A percentile compares a stretch with the other conserved stretches of the same genome.
phyloP scores from a whole-genome alignment of 331 rosid species.

The Rhamnella rubrinervis region DNA sequence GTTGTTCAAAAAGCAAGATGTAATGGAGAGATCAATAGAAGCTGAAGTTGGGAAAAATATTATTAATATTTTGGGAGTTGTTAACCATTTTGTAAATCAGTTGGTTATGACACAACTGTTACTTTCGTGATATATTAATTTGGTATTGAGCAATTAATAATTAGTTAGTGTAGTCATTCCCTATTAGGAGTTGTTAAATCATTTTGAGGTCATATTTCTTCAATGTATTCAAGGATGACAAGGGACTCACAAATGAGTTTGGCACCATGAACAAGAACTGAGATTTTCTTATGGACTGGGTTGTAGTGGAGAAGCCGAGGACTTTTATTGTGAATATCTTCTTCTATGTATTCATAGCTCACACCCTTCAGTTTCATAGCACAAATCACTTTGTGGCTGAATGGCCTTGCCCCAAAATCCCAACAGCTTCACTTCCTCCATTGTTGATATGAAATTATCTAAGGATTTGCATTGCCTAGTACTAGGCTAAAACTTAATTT shows the following conservation, averaged over 20 bases:
- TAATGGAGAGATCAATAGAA: no score
- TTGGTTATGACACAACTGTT: no score
- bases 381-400: constrained; percentile 32
- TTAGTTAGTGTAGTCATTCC: no score
- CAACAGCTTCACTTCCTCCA: constrained; percentile 30
- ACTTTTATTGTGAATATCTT: constrained; percentile 40
- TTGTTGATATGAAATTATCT: neutral
- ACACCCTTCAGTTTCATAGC: constrained; percentile 37
- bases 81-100: no score
- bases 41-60: no score
- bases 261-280: constrained; percentile 31
- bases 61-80: no score
- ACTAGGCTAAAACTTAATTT: no score
- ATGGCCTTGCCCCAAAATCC: constrained; percentile 43
- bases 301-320: constrained; percentile 29
- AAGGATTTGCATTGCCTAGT: no score
- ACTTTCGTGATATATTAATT: no score
- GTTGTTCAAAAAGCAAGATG: no score
- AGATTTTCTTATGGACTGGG: constrained; percentile 37
- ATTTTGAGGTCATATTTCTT: constrained; percentile 39
- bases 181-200: no score
- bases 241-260: constrained; percentile 29
- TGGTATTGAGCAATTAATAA: no score
- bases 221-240: constrained; percentile 34
- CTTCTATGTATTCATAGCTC: constrained; percentile 32